Conservation (phyloP, 1,284 basidiomycete species). For the Ustilago shanxiensis region DNA sequence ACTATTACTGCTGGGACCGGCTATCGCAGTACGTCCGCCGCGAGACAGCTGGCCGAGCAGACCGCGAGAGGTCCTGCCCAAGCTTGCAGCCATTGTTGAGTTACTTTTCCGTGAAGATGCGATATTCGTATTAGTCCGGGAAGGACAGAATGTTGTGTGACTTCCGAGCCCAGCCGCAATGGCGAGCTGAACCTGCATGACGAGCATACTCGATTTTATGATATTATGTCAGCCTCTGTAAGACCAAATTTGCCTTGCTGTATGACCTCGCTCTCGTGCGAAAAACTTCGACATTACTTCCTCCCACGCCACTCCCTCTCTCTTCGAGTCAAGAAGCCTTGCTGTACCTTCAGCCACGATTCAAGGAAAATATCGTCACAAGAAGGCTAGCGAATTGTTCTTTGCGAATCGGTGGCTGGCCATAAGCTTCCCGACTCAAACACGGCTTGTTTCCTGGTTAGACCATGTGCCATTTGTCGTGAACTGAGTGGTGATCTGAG, state of each 20-base stretch:
- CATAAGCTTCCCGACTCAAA: neutral
- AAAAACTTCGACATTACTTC: neutral
- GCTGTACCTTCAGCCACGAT: neutral
- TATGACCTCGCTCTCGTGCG: neutral
- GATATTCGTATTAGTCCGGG: no score
- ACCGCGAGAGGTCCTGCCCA: constrained; percentile 8
- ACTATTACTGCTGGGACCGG: neutral
- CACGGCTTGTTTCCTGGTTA: neutral
- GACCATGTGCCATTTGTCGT: neutral
- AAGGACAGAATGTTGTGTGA: neutral
- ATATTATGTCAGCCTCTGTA: constrained; percentile 8
- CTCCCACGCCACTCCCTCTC: constrained; percentile 5
- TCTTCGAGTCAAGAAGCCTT: neutral
- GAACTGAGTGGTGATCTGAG: no score
- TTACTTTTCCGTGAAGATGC: no score
- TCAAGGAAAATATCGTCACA: neutral
- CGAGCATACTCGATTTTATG: neutral
- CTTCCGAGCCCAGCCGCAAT: neutral
- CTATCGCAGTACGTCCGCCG: neutral
- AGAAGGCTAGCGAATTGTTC: neutral
- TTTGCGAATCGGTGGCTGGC: constrained; percentile 1
- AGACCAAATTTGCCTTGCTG: neutral
- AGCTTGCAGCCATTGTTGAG: constrained; percentile 17
- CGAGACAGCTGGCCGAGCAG: constrained; percentile 25
- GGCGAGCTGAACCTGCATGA: constrained; percentile 9